Evolutionary conservation across 2,329 filamentous ascomycete species (phyloP), one percentile per base, ranked within the genome.

Genomic region (Fusarium circinatum): DNA sequence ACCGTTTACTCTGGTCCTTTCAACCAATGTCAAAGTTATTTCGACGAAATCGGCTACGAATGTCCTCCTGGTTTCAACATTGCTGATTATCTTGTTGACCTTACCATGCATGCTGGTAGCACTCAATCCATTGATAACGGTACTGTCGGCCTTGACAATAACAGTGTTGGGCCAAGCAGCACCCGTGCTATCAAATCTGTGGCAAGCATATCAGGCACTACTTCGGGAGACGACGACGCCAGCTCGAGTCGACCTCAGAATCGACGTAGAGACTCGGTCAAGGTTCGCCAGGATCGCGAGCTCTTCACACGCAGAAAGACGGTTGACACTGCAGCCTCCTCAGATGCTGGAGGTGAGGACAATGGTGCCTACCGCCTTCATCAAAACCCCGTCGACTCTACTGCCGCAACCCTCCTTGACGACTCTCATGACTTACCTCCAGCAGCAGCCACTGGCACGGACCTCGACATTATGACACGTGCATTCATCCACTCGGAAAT

Each of bases 51-150:
- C 70, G 97, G 96, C 48, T 99, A 98, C 81, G 87, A 93, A 55
- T 99, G 97, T 79, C 96, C 96, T 17, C 93, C 95, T 30, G 97
- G 97, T 5, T 99, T 98, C 88, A 99, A 99, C 79, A 98, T 99
- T 82, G 96, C 96, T 8, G 96, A 99, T 81, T 99, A 98, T 79
- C 89, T 99, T 10, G 95, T 99, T 36, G 96, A 99, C 81, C 87
- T 99, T 45, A 98, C 96, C 0, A 98, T 99, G 96, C 96, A 99
- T 81, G 95, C 95, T 30, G 90, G 93, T 66, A 86, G 88, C 49
- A 89, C 86, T 26, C 85, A 88, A 12, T 84, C 89, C 6, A 39
- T 80, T 32, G 89, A 92, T 39, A 89, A 92, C 62, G 89, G 88
- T 20, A 82, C 85, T 15, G 67, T 87, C 42, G 80, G 83, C 11